A percentile compares a stretch with the other conserved stretches of the same genome.
Conservation (phyloP, 805 yeast genomes). For the Candida loeiensis region DNA sequence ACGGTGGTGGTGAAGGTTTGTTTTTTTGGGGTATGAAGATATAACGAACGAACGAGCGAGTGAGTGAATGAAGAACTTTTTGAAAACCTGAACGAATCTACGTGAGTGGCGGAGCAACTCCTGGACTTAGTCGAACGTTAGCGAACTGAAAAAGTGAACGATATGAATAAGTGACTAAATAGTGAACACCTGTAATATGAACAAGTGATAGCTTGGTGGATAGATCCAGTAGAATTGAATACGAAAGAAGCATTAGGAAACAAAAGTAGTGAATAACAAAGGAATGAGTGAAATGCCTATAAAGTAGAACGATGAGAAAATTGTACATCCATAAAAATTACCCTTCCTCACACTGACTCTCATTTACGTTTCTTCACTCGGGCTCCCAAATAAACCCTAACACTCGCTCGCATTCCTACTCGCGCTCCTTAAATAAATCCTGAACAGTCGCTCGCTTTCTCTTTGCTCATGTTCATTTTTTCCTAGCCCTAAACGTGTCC, state of each 20-base stretch:
- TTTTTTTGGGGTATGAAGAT: conserved; percentile 41
- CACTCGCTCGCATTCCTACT: too few relatives aligned
- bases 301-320: too few relatives aligned
- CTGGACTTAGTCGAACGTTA: background rate
- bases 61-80: too few relatives aligned
- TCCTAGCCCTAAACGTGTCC: conserved; percentile 2
- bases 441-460: background rate
- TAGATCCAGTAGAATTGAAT: too few relatives aligned
- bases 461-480: background rate
- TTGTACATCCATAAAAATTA: too few relatives aligned
- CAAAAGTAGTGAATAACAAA: too few relatives aligned
- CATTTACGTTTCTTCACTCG: too few relatives aligned
- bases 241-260: too few relatives aligned
- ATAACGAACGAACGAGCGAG: background rate
- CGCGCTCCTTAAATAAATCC: background rate
- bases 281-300: too few relatives aligned
- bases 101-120: background rate
- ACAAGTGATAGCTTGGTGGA: too few relatives aligned
- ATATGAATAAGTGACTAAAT: background rate
- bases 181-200: background rate
- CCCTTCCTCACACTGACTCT: too few relatives aligned
- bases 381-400: too few relatives aligned
- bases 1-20: conserved; percentile 62
- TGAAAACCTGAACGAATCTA: background rate
- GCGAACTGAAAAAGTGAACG: background rate